Evolutionary conservation across 345 rosid species (phyloP).

Genomic region (Salix purpurea): DNA sequence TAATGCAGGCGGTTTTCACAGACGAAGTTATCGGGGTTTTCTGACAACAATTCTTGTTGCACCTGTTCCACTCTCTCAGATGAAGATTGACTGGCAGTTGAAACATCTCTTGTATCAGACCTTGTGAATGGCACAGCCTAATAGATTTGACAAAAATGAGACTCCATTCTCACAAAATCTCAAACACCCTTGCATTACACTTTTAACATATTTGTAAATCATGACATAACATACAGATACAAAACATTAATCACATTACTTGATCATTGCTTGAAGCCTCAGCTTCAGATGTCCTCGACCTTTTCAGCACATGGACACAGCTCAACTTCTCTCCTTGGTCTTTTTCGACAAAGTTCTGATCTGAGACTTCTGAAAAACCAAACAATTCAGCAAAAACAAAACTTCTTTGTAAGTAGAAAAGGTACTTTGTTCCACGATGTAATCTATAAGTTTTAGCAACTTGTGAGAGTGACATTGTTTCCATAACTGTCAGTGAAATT

Average conservation of each 20-base stretch:
- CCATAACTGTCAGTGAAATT: not conserved
- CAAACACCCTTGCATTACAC: not conserved
- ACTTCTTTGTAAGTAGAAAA: not conserved
- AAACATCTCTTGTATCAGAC: not conserved
- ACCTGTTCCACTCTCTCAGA: constrained; percentile 8
- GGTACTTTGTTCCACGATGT: not conserved
- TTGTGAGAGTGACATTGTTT: not conserved
- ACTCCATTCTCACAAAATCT: not conserved
- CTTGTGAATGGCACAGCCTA: constrained; percentile 29
- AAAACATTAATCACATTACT: constrained; percentile 13
- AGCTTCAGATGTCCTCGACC: constrained; percentile 21
- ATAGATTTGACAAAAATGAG: not conserved
- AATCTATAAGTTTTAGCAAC: not conserved
- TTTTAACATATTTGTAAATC: not conserved
- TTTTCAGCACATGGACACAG: constrained; percentile 19
- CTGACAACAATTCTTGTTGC: constrained; percentile 8
- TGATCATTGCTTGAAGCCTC: constrained; percentile 27
- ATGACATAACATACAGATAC: not conserved
- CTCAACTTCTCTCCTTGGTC: constrained; percentile 26
- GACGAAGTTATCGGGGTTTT: constrained; percentile 10
- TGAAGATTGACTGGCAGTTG: constrained; percentile 10
- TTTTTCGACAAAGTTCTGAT: constrained; percentile 66
- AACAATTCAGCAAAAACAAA: constrained; percentile 4
- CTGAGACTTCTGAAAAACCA: constrained; percentile 54
- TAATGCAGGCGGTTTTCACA: constrained; percentile 8